A percentile compares a stretch with the other conserved stretches of the same genome.
Evolutionary conservation across 2,329 filamentous ascomycete genomes (phyloP).

Genomic region (Colletotrichum truncatum): DNA sequence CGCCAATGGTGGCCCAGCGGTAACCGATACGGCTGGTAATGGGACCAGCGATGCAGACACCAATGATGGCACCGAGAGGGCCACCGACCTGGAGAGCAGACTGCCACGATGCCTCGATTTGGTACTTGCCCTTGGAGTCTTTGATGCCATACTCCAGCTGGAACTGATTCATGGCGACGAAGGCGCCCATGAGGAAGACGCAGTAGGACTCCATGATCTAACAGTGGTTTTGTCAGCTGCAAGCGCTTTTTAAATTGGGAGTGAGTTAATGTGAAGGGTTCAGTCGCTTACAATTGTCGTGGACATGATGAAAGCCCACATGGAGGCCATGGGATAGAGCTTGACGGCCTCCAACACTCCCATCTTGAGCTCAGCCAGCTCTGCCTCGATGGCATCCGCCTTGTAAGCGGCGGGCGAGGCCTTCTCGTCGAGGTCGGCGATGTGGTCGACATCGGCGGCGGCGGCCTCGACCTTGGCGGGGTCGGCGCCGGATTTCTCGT

Average conservation of each 20-base stretch:
- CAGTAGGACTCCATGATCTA: conserved; percentile 73
- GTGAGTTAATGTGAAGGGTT: neutral
- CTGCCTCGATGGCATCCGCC: conserved; percentile 64
- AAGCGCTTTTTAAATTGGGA: neutral
- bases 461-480: conserved; percentile 20
- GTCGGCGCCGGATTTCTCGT: conserved; percentile 20
- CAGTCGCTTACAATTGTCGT: conserved; percentile 48
- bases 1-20: conserved; percentile 65
- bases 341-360: conserved; percentile 42
- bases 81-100: conserved; percentile 64
- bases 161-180: conserved; percentile 62
- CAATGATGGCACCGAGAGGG: conserved; percentile 67
- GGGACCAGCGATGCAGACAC: conserved; percentile 68
- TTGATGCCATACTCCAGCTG: conserved; percentile 54
- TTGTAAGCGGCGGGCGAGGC: conserved; percentile 52
- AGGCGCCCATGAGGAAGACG: conserved; percentile 69
- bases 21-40: conserved; percentile 68
- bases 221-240: conserved; percentile 32
- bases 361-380: conserved; percentile 51
- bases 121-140: conserved; percentile 34
- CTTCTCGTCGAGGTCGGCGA: conserved; percentile 43
- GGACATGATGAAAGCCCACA: conserved; percentile 51
- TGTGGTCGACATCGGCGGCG: conserved; percentile 7
- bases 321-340: conserved; percentile 45
- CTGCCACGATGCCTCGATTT: conserved; percentile 65